Conservation (phyloP, 2,329 filamentous ascomycete genomes). For the Talaromyces pinophilus region DNA sequence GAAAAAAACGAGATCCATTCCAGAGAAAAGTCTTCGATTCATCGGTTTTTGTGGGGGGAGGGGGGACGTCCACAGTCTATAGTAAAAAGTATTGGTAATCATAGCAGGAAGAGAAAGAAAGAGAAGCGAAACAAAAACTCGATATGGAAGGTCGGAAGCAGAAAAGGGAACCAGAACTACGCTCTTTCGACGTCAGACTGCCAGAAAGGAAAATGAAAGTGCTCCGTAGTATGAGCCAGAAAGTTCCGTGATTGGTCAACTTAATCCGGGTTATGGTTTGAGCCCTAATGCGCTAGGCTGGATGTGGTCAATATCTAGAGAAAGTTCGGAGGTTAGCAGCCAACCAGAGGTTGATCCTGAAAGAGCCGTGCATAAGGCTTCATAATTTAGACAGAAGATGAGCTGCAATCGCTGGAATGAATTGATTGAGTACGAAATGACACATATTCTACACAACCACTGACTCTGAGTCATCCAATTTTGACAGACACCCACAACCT, state of each 20-base stretch:
- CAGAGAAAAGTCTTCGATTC: not conserved
- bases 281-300: not conserved
- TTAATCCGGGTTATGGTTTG: not conserved
- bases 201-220: not conserved
- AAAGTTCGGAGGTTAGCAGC: not conserved
- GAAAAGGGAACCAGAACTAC: not conserved
- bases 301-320: slow-evolving; percentile 2
- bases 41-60: not conserved
- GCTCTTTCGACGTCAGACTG: not conserved
- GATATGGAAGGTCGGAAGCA: slow-evolving; percentile 9
- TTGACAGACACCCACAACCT: slow-evolving; percentile 4
- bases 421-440: slow-evolving; percentile 6
- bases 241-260: not conserved
- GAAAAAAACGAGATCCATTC: not conserved
- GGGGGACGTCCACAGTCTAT: not conserved
- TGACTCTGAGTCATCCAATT: not conserved
- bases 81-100: not conserved
- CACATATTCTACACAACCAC: slow-evolving; percentile 8
- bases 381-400: not conserved
- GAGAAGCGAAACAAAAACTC: not conserved
- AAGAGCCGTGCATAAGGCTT: not conserved
- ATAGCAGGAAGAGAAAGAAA: not conserved
- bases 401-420: not conserved
- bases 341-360: not conserved
- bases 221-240: not conserved